Conservation (phyloP, 164 flowering plant genomes). For the Kingdonia uniflora region DNA sequence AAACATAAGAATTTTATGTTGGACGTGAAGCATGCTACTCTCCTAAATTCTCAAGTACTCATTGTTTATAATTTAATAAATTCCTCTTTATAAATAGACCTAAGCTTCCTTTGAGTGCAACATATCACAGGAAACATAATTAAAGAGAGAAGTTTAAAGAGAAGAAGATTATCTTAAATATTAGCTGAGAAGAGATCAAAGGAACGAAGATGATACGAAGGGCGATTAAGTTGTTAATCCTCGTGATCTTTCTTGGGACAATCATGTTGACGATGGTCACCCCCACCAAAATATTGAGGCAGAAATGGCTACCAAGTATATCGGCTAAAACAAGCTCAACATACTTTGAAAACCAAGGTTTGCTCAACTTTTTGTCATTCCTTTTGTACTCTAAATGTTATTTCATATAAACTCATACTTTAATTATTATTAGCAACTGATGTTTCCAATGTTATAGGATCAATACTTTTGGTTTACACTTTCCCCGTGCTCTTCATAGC, state of each 20-base stretch:
- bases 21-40: too few species aligned
- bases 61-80: too few species aligned
- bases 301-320: background rate
- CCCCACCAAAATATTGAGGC: background rate
- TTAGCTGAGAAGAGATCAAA: too few species aligned
- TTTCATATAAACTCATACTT: background rate
- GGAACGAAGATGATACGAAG: background rate
- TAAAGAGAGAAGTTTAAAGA: too few species aligned
- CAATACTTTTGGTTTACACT: background rate
- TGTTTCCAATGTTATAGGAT: background rate
- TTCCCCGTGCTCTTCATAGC: background rate
- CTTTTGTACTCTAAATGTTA: background rate
- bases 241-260: background rate
- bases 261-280: background rate
- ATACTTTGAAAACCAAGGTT: background rate
- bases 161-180: too few species aligned
- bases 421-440: background rate
- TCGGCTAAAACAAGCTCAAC: background rate
- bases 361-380: background rate
- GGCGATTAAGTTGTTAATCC: background rate
- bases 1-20: too few species aligned
- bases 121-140: too few species aligned
- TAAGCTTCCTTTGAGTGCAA: too few species aligned
- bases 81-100: too few species aligned
- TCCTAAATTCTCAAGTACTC: too few species aligned